Conservation (phyloP, 495 filamentous ascomycete genomes). For the Xylaria cubensis region DNA sequence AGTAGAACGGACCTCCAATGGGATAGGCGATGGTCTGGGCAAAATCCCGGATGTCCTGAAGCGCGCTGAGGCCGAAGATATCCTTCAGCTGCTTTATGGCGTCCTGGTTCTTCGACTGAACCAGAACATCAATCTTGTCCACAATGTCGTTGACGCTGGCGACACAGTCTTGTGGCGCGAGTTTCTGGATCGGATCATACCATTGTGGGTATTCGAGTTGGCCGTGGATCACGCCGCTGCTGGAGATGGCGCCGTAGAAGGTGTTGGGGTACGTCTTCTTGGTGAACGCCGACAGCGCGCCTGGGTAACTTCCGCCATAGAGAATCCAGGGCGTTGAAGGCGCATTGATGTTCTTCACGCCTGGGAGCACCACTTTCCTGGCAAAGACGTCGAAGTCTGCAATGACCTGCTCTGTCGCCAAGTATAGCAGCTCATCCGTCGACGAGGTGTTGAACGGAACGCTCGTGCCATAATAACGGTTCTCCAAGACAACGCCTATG, state of each 20-base stretch:
- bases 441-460: constrained; percentile 42
- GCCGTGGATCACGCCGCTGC: constrained; percentile 42
- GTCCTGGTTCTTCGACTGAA: constrained; percentile 34
- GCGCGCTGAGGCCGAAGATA: constrained; percentile 44
- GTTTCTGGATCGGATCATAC: constrained; percentile 50
- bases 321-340: constrained; percentile 46
- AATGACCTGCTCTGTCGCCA: constrained; percentile 50
- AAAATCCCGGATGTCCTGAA: constrained; percentile 47
- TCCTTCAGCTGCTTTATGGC: constrained; percentile 43
- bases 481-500: constrained; percentile 50
- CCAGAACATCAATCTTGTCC: constrained; percentile 45
- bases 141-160: constrained; percentile 49
- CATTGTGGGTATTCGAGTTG: constrained; percentile 42
- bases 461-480: constrained; percentile 48
- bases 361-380: constrained; percentile 44
- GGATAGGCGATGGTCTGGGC: constrained; percentile 50
- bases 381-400: constrained; percentile 50
- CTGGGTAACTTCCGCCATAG: constrained; percentile 48
- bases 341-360: constrained; percentile 38
- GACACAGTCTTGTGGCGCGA: constrained; percentile 48
- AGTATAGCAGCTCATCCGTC: constrained; percentile 46
- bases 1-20: constrained; percentile 49
- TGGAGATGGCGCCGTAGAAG: constrained; percentile 46
- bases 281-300: constrained; percentile 45
- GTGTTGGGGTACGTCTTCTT: constrained; percentile 43